A percentile compares a stretch with the other conserved stretches of the same genome.
Evolutionary conservation across 1,284 basidiomycete species (phyloP).

Genomic region (Ustilago esculenta): DNA sequence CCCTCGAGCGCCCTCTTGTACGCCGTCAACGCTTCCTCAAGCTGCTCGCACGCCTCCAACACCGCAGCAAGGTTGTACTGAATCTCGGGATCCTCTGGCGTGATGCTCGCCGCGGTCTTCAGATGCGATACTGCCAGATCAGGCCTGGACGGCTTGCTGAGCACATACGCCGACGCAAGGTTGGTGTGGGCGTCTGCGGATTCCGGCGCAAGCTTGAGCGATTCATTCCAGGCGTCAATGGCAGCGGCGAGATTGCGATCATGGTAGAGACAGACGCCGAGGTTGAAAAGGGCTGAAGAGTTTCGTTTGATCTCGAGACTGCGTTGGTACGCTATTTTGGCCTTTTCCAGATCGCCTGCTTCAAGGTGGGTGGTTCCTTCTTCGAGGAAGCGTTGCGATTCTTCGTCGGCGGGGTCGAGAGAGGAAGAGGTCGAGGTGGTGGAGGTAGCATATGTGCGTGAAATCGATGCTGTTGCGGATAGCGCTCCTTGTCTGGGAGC

Average conservation of each 20-base stretch:
- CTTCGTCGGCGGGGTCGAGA: conserved; percentile 82
- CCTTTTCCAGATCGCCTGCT: conserved; percentile 84
- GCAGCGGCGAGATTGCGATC: conserved; percentile 72
- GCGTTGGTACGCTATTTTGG: conserved; percentile 80
- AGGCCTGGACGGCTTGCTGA: conserved; percentile 82
- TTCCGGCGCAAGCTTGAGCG: conserved; percentile 76
- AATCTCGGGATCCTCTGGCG: conserved; percentile 92
- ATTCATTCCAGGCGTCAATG: conserved; percentile 56
- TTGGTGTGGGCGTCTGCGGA: conserved; percentile 93
- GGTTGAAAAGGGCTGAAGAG: conserved; percentile 84
- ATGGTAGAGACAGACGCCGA: conserved; percentile 88
- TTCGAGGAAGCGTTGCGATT: conserved; percentile 83
- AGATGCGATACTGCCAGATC: conserved; percentile 81
- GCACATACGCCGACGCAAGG: conserved; percentile 91
- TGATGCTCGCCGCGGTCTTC: conserved; percentile 84
- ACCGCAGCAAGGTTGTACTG: conserved; percentile 92
- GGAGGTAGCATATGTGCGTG: conserved; percentile 76
- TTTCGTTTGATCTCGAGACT: conserved; percentile 83
- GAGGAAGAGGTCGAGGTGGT: conserved; percentile 81
- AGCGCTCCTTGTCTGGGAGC: too few species aligned
- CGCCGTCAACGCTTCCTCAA: conserved; percentile 81
- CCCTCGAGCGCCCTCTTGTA: conserved; percentile 81
- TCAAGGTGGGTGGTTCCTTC: conserved; percentile 87
- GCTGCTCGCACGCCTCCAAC: conserved; percentile 82
- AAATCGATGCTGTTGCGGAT: too few species aligned